Evolutionary conservation across 2,329 filamentous ascomycete genomes (phyloP).

Genomic region (Tolypocladium inflatum): DNA sequence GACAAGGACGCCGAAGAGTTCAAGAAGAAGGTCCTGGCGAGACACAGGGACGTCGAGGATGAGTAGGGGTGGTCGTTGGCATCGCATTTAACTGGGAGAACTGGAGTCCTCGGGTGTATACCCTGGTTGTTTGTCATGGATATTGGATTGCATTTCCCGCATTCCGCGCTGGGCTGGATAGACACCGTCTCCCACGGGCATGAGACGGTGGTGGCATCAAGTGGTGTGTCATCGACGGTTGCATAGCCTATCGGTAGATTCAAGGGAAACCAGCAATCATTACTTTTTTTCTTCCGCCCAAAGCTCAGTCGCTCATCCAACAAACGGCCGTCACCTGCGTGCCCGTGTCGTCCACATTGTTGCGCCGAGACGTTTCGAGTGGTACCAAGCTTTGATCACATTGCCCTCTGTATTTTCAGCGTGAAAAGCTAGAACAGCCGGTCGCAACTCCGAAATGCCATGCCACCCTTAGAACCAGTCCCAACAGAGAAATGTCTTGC

Average conservation of each 20-base stretch:
- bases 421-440: slow-evolving; percentile 34
- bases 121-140: slow-evolving; percentile 19
- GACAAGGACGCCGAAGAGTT: slow-evolving; percentile 81
- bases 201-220: slow-evolving; percentile 1
- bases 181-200: slow-evolving; percentile 1
- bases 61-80: slow-evolving; percentile 29
- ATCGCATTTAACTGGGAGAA: slow-evolving; percentile 23
- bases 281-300: not conserved
- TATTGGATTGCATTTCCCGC: slow-evolving; percentile 22
- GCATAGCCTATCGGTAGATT: slow-evolving; percentile 3
- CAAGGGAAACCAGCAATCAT: slow-evolving; percentile 1
- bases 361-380: not conserved
- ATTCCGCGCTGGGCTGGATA: slow-evolving; percentile 6
- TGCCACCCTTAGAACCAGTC: slow-evolving; percentile 32
- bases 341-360: not conserved
- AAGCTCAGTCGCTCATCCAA: not conserved
- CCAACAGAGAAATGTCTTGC: slow-evolving; percentile 24
- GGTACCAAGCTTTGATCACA: slow-evolving; percentile 22
- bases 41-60: slow-evolving; percentile 56
- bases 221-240: slow-evolving; percentile 1
- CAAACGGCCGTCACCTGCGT: not conserved
- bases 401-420: slow-evolving; percentile 26
- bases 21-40: slow-evolving; percentile 61
- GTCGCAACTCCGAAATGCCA: slow-evolving; percentile 38
- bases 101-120: slow-evolving; percentile 30